These are phyloP conservation scores for Trichothecium roseum DNA, from an alignment of 2,329 filamentous ascomycete species.

Conservation along the genomic window DNA sequence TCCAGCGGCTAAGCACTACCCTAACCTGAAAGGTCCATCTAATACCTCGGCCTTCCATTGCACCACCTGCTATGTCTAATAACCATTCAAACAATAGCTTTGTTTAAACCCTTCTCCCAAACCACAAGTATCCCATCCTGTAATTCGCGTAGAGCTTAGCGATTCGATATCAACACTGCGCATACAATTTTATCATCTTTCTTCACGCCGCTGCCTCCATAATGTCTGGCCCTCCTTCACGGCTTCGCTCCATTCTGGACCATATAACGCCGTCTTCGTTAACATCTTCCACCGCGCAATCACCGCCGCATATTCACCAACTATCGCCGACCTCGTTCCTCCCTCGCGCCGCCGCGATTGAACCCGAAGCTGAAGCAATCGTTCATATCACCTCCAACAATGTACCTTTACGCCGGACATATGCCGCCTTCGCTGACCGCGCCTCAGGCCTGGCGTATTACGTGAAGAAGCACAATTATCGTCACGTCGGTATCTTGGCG, in stretches of 20 bases:
- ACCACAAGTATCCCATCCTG: no score
- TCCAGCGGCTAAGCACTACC: no score
- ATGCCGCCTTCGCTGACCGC: constrained; percentile 74
- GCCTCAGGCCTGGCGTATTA: constrained; percentile 84
- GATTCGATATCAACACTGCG: no score
- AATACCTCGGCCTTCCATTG: no score
- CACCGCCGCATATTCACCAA: constrained; percentile 55
- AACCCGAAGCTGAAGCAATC: constrained; percentile 76
- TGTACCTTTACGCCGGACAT: constrained; percentile 63
- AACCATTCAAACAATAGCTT: no score
- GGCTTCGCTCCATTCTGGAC: constrained; percentile 46
- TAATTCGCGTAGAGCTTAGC: no score
- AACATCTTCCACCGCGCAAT: constrained; percentile 29
- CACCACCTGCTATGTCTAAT: no score
- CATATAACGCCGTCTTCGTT: constrained; percentile 32
- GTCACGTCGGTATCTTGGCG: constrained; percentile 72
- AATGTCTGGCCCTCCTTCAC: constrained; percentile 56
- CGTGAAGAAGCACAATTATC: constrained; percentile 61
- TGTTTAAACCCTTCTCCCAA: no score
- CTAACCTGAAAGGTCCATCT: no score
- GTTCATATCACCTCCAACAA: constrained; percentile 76
- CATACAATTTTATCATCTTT: no score
- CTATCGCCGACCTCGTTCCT: constrained; percentile 84
- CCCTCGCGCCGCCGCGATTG: constrained; percentile 75
- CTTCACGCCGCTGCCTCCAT: constrained; percentile 9